Percentiles rank a stretch among this genome's conserved stretches.
Conservation (phyloP, 1,284 basidiomycete genomes). For the Termitomyces sp. region DNA sequence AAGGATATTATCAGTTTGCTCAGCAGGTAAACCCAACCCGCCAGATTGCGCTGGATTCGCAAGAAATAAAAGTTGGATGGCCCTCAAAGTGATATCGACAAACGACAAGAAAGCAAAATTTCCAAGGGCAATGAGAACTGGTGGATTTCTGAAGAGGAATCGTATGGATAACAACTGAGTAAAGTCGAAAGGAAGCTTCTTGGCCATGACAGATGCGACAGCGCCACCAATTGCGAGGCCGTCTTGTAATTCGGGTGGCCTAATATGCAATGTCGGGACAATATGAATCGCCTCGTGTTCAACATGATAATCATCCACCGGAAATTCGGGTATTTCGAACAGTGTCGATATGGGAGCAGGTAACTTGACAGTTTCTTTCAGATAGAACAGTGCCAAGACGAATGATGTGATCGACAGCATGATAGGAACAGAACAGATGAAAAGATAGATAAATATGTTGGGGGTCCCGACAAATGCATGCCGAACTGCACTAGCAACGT, state of each 20-base stretch:
- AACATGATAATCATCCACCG: not conserved
- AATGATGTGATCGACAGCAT: constrained; percentile 23
- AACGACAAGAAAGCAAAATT: constrained; percentile 35
- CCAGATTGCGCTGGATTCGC: constrained; percentile 31
- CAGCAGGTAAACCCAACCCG: constrained; percentile 32
- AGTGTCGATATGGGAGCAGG: constrained; percentile 8
- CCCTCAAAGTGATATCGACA: constrained; percentile 29
- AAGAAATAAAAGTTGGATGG: constrained; percentile 35
- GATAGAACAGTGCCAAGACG: constrained; percentile 19
- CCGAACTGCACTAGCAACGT: constrained; percentile 19
- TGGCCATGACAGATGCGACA: not conserved
- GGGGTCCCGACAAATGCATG: constrained; percentile 17
- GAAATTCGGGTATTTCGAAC: not conserved
- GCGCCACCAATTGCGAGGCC: not conserved
- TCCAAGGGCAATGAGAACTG: constrained; percentile 30
- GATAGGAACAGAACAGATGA: constrained; percentile 24
- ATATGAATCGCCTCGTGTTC: not conserved
- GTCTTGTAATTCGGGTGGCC: not conserved
- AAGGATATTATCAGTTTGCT: constrained; percentile 30
- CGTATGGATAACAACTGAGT: constrained; percentile 10
- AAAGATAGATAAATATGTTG: constrained; percentile 25
- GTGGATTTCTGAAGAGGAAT: constrained; percentile 25
- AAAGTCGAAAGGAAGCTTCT: not conserved
- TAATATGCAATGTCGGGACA: not conserved
- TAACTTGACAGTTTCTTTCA: constrained; percentile 27